Evolutionary conservation across 305 asterid genomes (phyloP), one percentile per base, ranked within the genome.

Genomic region (Solanum aculeatissimum): DNA sequence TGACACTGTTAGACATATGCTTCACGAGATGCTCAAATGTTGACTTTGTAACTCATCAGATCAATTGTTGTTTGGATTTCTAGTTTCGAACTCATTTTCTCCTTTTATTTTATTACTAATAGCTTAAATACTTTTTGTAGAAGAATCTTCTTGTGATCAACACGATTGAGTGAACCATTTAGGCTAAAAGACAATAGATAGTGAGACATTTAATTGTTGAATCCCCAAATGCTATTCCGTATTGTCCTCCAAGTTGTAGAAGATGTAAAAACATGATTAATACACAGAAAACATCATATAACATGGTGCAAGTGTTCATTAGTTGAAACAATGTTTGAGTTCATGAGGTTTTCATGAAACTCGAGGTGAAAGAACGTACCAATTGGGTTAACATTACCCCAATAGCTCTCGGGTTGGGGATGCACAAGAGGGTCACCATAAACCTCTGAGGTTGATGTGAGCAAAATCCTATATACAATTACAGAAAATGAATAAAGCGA

Each of bases 361-460:
- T 15, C 55, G 11, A 43, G 4, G 54, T 57, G 14, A 43, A 38
- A 10, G 35, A 51, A 65, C 89, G 69, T 89, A 90, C 92, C 92
- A 15, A 90, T 90, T 32, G 92, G 91, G 83, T 89, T 89, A 7
- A 90, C 90, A 70, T 90, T 90, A 29, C 92, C 92, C 92, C 92
- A 90, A 38, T 90, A 90, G 80, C 89, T 85, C 88, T 90, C 92
- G 3, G 86, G 79, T 81, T 90, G 92, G 49, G 91, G 92, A 83
- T 90, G 92, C 80, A 86, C 89, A 72, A 90, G 90, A 75, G 92
- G 92, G 83, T 90, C 92, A 13, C 92, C 92, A 21, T 90, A 90
- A 35, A 90, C 92, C 85, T 90, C 92, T 14, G 92, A 90, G 27
- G 92, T 90, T 85, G 92, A 90, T 8, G 92, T 90, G 58, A 90